phyloP scores from a whole-genome alignment of 257 asterid genomes.

The Solanum ahanhuiri region DNA sequence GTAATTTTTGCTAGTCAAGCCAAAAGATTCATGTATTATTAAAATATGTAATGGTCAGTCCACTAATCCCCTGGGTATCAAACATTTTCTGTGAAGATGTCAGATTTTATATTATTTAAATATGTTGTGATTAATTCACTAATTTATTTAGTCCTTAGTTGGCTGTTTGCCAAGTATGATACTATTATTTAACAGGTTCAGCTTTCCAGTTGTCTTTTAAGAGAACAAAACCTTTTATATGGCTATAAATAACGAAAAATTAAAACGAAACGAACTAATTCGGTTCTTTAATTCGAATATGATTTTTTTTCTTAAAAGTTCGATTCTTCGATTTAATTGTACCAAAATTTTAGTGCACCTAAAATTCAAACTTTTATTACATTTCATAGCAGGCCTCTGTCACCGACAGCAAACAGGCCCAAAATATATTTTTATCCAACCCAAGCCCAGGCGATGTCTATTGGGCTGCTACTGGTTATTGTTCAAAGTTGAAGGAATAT shows the following conservation, averaged over 20 bases:
- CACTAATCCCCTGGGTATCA: neutral
- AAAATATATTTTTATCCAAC: neutral
- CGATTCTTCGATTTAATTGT: neutral
- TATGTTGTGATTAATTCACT: neutral
- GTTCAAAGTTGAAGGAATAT: neutral
- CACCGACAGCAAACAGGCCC: neutral
- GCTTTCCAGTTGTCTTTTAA: neutral
- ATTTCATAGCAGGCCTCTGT: neutral
- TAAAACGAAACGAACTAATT: too few relatives aligned
- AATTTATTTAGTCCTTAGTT: neutral
- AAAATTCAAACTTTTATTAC: neutral
- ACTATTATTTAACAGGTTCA: neutral
- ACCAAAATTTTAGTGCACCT: neutral
- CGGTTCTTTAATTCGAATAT: neutral
- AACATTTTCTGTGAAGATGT: neutral
- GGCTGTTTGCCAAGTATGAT: neutral
- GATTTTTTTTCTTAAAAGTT: too few relatives aligned
- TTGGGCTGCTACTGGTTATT: neutral
- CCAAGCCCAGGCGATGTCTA: neutral
- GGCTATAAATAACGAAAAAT: neutral
- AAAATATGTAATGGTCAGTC: neutral
- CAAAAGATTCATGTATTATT: neutral
- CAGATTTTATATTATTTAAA: neutral
- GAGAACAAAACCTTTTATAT: neutral
- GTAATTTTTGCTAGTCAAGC: neutral